phyloP scores from a whole-genome alignment of 2,329 filamentous ascomycete genomes.

The Zopfia rhizophila region DNA sequence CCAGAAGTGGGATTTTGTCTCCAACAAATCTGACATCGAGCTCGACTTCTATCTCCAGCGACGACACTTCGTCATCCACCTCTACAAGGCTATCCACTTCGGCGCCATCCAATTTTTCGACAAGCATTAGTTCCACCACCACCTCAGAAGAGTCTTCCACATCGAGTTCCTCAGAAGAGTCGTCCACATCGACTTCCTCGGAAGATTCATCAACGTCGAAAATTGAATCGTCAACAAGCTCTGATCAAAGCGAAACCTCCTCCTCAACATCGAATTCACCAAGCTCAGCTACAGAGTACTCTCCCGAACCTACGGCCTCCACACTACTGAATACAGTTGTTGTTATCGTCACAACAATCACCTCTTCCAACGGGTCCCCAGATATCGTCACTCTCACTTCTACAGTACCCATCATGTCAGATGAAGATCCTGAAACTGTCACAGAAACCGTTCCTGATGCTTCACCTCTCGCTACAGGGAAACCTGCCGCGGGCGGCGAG shows the following conservation, averaged over 20 bases:
- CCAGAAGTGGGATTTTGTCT: background rate
- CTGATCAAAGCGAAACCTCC: too few species aligned
- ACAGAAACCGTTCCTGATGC: background rate
- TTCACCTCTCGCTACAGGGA: background rate
- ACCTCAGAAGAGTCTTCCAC: conserved; percentile 5
- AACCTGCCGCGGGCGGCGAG: background rate
- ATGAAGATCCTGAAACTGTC: background rate
- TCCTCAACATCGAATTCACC: too few species aligned
- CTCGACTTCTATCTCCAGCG: background rate
- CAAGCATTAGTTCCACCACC: conserved; percentile 3
- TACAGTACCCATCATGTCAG: background rate
- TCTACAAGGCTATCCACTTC: background rate
- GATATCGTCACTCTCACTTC: conserved; percentile 1
- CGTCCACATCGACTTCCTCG: too few species aligned
- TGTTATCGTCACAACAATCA: too few species aligned
- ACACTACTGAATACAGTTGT: too few species aligned
- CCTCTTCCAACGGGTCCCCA: too few species aligned
- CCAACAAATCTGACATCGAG: background rate
- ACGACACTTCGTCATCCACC: too few species aligned
- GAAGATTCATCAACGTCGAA: too few species aligned
- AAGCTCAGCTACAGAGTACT: too few species aligned
- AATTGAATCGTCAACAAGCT: too few species aligned
- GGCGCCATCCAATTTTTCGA: background rate
- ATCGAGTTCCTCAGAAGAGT: too few species aligned
- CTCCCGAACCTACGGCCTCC: too few species aligned